Evolutionary conservation across 1,139 yeast species (phyloP), one percentile per base, ranked within the genome.

Genomic region (Yamadazyma friedrichii): DNA sequence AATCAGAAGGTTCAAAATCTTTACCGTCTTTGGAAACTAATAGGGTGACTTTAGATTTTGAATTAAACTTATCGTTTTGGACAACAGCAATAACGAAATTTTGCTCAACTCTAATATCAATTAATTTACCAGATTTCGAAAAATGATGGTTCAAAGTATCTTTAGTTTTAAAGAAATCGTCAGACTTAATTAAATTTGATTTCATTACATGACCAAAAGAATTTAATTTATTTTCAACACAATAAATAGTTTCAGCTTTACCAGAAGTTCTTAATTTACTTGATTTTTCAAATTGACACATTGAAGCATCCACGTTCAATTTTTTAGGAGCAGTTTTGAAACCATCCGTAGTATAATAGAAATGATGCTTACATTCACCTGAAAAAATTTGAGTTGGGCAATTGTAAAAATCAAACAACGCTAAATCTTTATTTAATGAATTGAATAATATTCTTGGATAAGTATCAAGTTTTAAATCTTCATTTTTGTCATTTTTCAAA

Each of bases 11-110:
- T 11, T 58, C 56, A 63, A 85, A 86, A 8, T 47, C 53, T 1
- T 58, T 45, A 2, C 80, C 85, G 56, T 84, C 85, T 42, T 70
- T 76, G 2, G 93, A 82, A 4, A 83, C 74, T 43, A 70, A 72
- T 30, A 86, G 57, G 2, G 71, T 60, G 1, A 80, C 66, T 31
- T 62, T 62, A 1, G 82, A 69, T 25, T 61, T 55, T 20, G 50
- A 46, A 39, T 61, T 65, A 51, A 67, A 77, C 50, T 71, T 68
- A 56, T 80, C 84, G 32, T 70, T 57, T 44, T 69, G 74, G 5
- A 74, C 70, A 20, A 76, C 73, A 2, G 74, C 79, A 4, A 82
- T 71, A 36, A 81, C 51, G 52, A 82, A 84, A 12, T 71, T 64
- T 45, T 72, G 75, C 27, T 74, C 72, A 2, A 79, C 70, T 28